Conservation (phyloP, 2,329 filamentous ascomycete genomes). For the Colletotrichum cordylinicola region DNA sequence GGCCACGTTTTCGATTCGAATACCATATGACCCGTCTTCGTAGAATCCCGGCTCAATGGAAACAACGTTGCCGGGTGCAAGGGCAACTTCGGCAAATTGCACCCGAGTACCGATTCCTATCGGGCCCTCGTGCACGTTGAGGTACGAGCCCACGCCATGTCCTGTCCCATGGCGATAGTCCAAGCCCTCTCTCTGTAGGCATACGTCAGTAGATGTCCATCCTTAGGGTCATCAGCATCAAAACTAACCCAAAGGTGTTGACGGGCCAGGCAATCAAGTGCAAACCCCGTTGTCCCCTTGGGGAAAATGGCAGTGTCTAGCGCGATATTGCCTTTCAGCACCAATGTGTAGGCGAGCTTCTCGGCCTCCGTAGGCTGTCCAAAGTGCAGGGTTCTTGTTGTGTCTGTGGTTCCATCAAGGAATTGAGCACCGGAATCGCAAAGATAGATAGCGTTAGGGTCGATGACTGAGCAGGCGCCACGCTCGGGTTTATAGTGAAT, state of each 20-base stretch:
- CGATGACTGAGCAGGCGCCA: constrained; percentile 81
- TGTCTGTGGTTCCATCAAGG: constrained; percentile 93
- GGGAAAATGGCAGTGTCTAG: constrained; percentile 88
- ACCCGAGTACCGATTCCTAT: constrained; percentile 94
- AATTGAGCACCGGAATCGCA: constrained; percentile 99
- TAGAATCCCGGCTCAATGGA: constrained; percentile 98
- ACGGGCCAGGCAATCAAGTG: constrained; percentile 85
- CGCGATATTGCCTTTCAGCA: constrained; percentile 92
- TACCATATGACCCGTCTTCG: constrained; percentile 92
- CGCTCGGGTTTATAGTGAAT: constrained; percentile 95
- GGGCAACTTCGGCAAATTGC: constrained; percentile 88
- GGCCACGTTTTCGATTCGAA: constrained; percentile 95
- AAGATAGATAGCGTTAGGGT: constrained; percentile 86
- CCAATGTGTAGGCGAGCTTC: constrained; percentile 88
- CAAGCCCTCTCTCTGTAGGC: constrained; percentile 69
- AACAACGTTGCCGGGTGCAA: constrained; percentile 91
- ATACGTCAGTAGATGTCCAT: constrained; percentile 23
- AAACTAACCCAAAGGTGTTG: constrained; percentile 85
- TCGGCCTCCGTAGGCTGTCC: constrained; percentile 83
- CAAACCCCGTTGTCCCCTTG: constrained; percentile 93
- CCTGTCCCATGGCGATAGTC: constrained; percentile 97
- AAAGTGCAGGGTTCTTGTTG: constrained; percentile 92
- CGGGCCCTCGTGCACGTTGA: constrained; percentile 97
- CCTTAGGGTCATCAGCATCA: neutral
- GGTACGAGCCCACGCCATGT: constrained; percentile 91